phyloP scores from a whole-genome alignment of 176 grass and related monocot species.

The Triticum dicoccoides region DNA sequence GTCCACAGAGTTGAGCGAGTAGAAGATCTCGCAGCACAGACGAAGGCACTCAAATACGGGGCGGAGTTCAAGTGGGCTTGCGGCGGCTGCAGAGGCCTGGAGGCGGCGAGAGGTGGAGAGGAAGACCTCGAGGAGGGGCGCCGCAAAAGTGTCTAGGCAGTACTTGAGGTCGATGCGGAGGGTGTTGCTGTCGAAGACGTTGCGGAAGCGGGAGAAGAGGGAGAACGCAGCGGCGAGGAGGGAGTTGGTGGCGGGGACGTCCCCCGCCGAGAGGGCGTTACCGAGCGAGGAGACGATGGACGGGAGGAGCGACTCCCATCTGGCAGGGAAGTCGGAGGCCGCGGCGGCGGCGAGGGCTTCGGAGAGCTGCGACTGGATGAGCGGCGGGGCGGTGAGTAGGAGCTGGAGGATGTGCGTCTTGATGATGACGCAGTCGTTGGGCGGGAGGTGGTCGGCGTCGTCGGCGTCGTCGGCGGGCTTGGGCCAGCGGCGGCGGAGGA shows the following conservation, averaged over 20 bases:
- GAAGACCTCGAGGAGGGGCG: slow-evolving; percentile 82
- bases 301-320: slow-evolving; percentile 80
- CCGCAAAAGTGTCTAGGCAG: slow-evolving; percentile 75
- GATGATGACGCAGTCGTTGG: slow-evolving; percentile 60
- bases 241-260: slow-evolving; percentile 63
- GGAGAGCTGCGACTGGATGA: slow-evolving; percentile 80
- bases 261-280: slow-evolving; percentile 38
- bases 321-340: slow-evolving; percentile 67
- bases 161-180: slow-evolving; percentile 95
- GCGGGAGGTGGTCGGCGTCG: slow-evolving; percentile 39
- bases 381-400: slow-evolving; percentile 65
- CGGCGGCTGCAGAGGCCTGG: slow-evolving; percentile 33
- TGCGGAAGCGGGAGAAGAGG: slow-evolving; percentile 85
- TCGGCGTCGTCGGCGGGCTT: slow-evolving; percentile 38
- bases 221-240: slow-evolving; percentile 66
- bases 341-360: slow-evolving; percentile 67
- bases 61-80: slow-evolving; percentile 50
- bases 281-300: slow-evolving; percentile 68
- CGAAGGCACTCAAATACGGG: slow-evolving; percentile 76
- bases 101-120: slow-evolving; percentile 66
- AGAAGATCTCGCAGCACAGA: slow-evolving; percentile 89
- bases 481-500: slow-evolving; percentile 69
- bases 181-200: slow-evolving; percentile 72
- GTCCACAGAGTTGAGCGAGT: slow-evolving; percentile 92
- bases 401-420: slow-evolving; percentile 80